Conservation (phyloP, 495 filamentous ascomycete genomes). For the Pyronema domesticum region DNA sequence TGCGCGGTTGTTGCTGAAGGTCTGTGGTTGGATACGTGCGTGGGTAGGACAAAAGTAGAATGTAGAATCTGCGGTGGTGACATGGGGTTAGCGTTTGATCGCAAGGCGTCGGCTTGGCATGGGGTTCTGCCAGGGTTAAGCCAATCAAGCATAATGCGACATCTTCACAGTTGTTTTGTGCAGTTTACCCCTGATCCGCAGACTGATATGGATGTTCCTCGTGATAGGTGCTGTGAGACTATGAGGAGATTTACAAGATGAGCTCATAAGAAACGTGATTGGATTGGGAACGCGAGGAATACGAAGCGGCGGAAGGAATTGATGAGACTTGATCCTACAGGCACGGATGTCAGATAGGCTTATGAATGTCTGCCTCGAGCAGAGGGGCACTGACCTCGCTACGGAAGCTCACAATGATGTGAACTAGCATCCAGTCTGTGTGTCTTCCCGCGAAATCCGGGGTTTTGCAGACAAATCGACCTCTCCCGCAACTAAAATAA, state of each 20-base stretch:
- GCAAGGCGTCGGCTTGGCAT: background rate
- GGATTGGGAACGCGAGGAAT: background rate
- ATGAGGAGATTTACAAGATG: no score
- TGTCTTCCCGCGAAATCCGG: no score
- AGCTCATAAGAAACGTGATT: background rate
- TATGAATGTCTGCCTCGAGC: background rate
- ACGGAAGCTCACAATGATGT: background rate
- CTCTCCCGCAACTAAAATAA: no score
- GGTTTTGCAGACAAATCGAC: no score
- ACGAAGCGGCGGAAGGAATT: background rate
- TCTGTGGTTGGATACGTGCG: background rate
- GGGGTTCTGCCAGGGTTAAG: background rate
- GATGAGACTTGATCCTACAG: background rate
- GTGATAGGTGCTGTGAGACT: background rate
- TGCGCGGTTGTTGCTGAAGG: background rate
- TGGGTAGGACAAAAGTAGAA: background rate
- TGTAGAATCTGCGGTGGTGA: background rate
- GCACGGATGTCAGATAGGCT: background rate
- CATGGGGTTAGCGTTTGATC: background rate
- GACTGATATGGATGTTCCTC: background rate
- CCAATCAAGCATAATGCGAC: background rate
- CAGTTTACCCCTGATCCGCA: background rate
- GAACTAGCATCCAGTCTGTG: no score
- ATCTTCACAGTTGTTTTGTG: background rate
- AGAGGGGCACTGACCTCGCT: background rate